Percentiles rank a stretch among this genome's conserved stretches.
phyloP scores from a whole-genome alignment of 2,329 filamentous ascomycete genomes.

The Ophiosphaerella herpotricha region DNA sequence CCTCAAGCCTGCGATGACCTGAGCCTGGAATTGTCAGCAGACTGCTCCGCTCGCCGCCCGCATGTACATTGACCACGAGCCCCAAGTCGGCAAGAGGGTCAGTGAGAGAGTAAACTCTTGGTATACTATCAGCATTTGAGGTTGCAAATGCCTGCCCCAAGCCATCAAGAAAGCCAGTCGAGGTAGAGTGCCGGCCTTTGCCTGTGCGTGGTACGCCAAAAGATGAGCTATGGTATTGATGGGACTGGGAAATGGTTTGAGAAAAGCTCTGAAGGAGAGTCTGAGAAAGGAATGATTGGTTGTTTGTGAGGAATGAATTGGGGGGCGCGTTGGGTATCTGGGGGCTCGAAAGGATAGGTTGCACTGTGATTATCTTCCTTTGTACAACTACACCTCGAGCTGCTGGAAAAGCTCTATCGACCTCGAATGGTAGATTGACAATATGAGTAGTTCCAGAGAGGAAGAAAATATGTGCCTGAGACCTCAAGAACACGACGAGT shows the following conservation, averaged over 20 bases:
- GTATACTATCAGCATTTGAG: conserved; percentile 59
- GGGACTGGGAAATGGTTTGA: conserved; percentile 43
- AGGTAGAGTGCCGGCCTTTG: conserved; percentile 26
- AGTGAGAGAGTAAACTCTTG: conserved; percentile 79
- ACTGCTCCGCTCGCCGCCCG: conserved; percentile 32
- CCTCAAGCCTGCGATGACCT: conserved; percentile 51
- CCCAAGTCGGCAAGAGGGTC: conserved; percentile 87
- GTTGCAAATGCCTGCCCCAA: conserved; percentile 30
- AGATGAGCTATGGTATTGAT: conserved; percentile 34
- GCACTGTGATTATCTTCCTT: conserved; percentile 67
- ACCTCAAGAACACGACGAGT: conserved; percentile 87
- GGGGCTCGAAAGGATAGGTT: conserved; percentile 41
- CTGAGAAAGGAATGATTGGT: conserved; percentile 57
- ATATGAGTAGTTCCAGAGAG: conserved; percentile 86
- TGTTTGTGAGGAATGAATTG: conserved; percentile 74
- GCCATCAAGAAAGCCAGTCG: conserved; percentile 38
- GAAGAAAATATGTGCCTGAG: conserved; percentile 92
- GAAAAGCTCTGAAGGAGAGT: conserved; percentile 51
- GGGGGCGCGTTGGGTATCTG: conserved; percentile 65
- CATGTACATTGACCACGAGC: conserved; percentile 64
- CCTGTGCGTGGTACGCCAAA: conserved; percentile 27
- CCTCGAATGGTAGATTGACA: conserved; percentile 91
- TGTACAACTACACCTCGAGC: conserved; percentile 85
- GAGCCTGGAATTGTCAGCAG: conserved; percentile 37
- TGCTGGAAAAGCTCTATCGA: conserved; percentile 82